phyloP scores from a whole-genome alignment of 139 green algal genomes.

The Chlorella sorokiniana region DNA sequence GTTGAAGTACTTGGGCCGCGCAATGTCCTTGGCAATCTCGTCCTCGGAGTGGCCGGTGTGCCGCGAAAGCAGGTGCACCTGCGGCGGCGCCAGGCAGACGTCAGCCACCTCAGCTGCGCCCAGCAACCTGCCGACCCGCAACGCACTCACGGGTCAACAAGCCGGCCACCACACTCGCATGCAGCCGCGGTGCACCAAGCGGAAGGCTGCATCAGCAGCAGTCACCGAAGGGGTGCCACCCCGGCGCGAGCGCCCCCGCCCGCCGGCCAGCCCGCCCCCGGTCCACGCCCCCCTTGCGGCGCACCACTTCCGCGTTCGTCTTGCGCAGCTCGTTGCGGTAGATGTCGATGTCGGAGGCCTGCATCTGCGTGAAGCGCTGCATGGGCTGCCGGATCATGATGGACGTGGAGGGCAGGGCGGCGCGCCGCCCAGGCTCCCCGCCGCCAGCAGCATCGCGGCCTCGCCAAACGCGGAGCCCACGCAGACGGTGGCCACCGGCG shows the following conservation, averaged over 20 bases:
- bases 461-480: slow-evolving; percentile 97
- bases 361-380: slow-evolving; percentile 86
- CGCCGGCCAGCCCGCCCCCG: background rate
- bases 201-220: too few relatives aligned
- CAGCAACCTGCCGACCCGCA: too few relatives aligned
- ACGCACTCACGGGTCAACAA: too few relatives aligned
- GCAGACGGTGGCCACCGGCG: slow-evolving; percentile 85
- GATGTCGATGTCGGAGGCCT: slow-evolving; percentile 97
- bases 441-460: slow-evolving; percentile 93
- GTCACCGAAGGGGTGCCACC: too few relatives aligned
- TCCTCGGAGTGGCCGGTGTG: slow-evolving; percentile 83
- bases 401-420: slow-evolving; percentile 88
- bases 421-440: slow-evolving; percentile 84
- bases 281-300: background rate
- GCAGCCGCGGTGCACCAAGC: too few relatives aligned
- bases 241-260: too few relatives aligned
- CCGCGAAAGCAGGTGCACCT: slow-evolving; percentile 67
- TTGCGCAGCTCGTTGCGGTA: slow-evolving; percentile 92
- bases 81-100: background rate
- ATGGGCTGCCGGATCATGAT: slow-evolving; percentile 99
- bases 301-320: slow-evolving; percentile 87
- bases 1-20: slow-evolving; percentile 90
- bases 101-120: too few relatives aligned
- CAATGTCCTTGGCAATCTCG: slow-evolving; percentile 86
- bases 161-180: too few relatives aligned